phyloP scores from a whole-genome alignment of 768 basidiomycete species.

The Asterophora parasitica region DNA sequence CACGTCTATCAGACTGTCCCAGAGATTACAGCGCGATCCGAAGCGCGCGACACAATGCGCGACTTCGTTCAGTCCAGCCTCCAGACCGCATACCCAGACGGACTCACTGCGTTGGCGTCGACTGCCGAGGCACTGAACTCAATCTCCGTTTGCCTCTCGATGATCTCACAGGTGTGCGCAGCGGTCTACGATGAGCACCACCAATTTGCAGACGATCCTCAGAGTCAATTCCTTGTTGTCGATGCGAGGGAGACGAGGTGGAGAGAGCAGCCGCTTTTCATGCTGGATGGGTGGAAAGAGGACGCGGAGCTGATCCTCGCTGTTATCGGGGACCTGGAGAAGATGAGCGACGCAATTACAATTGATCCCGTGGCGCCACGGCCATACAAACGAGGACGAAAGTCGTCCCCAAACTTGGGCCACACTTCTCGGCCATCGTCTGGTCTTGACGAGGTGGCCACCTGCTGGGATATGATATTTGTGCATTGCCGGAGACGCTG shows the following conservation, averaged over 20 bases:
- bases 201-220: not conserved
- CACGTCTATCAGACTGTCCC: not conserved
- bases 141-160: not conserved
- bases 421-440: not conserved
- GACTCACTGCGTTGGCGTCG: not conserved
- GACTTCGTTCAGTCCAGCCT: constrained; percentile 6
- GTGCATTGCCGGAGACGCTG: not conserved
- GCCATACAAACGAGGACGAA: not conserved
- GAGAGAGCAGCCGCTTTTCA: not conserved
- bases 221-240: not conserved
- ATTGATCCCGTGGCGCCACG: constrained; percentile 2
- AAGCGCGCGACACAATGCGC: not conserved
- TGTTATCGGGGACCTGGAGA: not conserved
- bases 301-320: not conserved
- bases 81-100: constrained; percentile 3
- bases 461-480: not conserved
- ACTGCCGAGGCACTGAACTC: not conserved
- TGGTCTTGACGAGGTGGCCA: not conserved
- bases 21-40: not conserved
- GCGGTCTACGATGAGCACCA: not conserved
- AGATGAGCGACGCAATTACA: constrained; percentile 5
- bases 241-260: not conserved
- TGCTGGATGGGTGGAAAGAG: constrained; percentile 5
- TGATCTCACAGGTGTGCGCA: not conserved
- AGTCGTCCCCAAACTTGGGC: not conserved